These are phyloP conservation scores for Drechslera avenae DNA, from an alignment of 2,329 filamentous ascomycete species.

Conservation along the genomic window DNA sequence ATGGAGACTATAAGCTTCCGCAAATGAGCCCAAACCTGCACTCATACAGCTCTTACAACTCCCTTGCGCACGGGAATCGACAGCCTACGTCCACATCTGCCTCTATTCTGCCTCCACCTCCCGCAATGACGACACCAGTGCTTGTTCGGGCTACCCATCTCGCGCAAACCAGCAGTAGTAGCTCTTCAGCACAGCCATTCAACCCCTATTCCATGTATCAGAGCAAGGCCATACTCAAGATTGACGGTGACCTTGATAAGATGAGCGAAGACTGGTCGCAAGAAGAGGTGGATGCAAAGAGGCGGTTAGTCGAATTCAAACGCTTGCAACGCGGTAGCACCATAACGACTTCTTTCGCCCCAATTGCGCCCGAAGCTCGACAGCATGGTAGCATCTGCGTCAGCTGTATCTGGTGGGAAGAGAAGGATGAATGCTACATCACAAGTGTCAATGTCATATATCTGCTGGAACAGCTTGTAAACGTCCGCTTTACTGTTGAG, in stretches of 20 bases:
- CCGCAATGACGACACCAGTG: slow-evolving; percentile 58
- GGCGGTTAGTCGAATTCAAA: slow-evolving; percentile 87
- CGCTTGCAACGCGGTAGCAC: slow-evolving; percentile 81
- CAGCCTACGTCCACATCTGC: slow-evolving; percentile 49
- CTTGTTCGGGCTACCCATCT: slow-evolving; percentile 72
- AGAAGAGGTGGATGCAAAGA: slow-evolving; percentile 78
- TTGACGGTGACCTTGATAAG: slow-evolving; percentile 79
- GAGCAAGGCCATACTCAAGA: slow-evolving; percentile 78
- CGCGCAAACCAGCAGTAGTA: slow-evolving; percentile 55
- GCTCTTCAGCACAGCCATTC: slow-evolving; percentile 56
- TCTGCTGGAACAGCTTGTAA: slow-evolving; percentile 89
- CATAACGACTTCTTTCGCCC: slow-evolving; percentile 78
- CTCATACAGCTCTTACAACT: slow-evolving; percentile 51
- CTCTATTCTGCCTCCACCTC: slow-evolving; percentile 53
- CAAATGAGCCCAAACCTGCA: slow-evolving; percentile 44
- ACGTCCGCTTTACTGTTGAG: slow-evolving; percentile 86
- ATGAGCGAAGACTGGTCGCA: slow-evolving; percentile 85
- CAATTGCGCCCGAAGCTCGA: slow-evolving; percentile 78
- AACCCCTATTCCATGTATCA: slow-evolving; percentile 83
- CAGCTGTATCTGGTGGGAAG: slow-evolving; percentile 96
- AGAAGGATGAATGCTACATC: slow-evolving; percentile 88
- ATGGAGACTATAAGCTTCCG: slow-evolving; percentile 40
- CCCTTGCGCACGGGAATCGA: slow-evolving; percentile 52
- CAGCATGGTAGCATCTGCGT: slow-evolving; percentile 87
- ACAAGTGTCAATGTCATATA: slow-evolving; percentile 97